Base-by-base conservation (phyloP, 1,139 yeast genomes). In the Hemisphaericaspora xylanilytica region DNA sequence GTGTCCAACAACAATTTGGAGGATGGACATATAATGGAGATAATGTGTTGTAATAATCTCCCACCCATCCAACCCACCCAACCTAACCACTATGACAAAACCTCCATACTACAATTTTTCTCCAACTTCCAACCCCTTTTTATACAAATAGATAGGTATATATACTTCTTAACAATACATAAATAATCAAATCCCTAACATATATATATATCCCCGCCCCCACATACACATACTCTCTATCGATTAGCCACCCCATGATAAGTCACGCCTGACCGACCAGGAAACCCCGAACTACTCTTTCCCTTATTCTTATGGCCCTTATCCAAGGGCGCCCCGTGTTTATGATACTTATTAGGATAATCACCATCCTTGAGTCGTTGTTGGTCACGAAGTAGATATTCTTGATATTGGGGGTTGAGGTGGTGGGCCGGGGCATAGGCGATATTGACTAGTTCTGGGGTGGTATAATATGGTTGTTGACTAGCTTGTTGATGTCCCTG, bases 21-120 rank as follows among this genome's bases (percentile, higher is more conserved):
- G 97, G 98, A 4, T 92, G 98, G 98, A 90, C 97, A 2, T 90
- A 89, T 61, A 88, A 87, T 40, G 96, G 92, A 9, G 80, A 76
- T 41, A 61, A 46, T 32, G 47, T 57, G 5, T 53, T 58, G 12
- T 41, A 33, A 32, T 17, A 17, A 7, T 9, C n/a, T n/a, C n/a
- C n/a, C n/a, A n/a, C n/a, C n/a, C n/a, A n/a, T n/a, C n/a, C n/a
- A n/a, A n/a, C n/a, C n/a, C n/a, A n/a, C n/a, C n/a, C n/a, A n/a
- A n/a, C n/a, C n/a, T n/a, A n/a, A n/a, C n/a, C n/a, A n/a, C n/a
- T n/a, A n/a, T n/a, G n/a, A n/a, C n/a, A n/a, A n/a, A n/a, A n/a
- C n/a, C n/a, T n/a, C n/a, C n/a, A n/a, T n/a, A n/a, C n/a, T n/a
- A n/a, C n/a, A 20, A 20, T 20, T 20, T 20, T 20, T 20, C 21